Evolutionary conservation across 129 eudicot genomes (phyloP).

Genomic region (Flaveria trinervia): DNA sequence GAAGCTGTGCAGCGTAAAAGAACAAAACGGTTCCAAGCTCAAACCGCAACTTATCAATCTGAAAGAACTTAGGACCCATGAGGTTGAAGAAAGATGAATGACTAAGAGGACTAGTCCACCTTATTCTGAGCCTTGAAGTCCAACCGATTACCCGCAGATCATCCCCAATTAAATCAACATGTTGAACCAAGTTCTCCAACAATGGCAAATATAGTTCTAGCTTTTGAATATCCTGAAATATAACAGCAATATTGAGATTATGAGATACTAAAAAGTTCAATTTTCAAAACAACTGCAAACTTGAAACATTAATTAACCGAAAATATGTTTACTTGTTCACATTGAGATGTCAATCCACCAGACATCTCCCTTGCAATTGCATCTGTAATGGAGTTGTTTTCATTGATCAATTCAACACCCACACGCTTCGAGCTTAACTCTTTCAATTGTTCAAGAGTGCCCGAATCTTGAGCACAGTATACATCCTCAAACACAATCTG

Average conservation of each 20-base stretch:
- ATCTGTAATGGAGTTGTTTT: conserved; percentile 53
- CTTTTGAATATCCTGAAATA: conserved; percentile 57
- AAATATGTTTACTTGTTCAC: conserved; percentile 53
- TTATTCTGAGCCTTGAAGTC: conserved; percentile 64
- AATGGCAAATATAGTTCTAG: conserved; percentile 70
- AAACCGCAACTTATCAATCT: conserved; percentile 53
- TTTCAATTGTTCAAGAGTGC: conserved; percentile 69
- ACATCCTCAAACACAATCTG: conserved; percentile 69
- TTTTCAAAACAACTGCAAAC: background rate
- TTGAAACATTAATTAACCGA: background rate
- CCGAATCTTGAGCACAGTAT: conserved; percentile 54
- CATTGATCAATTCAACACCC: conserved; percentile 56
- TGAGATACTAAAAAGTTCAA: background rate
- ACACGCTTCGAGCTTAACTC: conserved; percentile 73
- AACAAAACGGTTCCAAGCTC: conserved; percentile 71
- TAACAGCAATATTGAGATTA: background rate
- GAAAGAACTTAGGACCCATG: conserved; percentile 57
- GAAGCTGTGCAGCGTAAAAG: conserved; percentile 68
- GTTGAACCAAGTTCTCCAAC: conserved; percentile 60
- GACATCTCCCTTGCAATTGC: conserved; percentile 88
- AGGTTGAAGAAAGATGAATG: conserved; percentile 50
- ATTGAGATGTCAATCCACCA: conserved; percentile 68
- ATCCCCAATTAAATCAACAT: conserved; percentile 39
- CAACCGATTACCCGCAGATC: conserved; percentile 34
- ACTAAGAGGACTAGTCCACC: conserved; percentile 74